Conservation (phyloP, 495 filamentous ascomycete genomes). For the Zalerion maritima region DNA sequence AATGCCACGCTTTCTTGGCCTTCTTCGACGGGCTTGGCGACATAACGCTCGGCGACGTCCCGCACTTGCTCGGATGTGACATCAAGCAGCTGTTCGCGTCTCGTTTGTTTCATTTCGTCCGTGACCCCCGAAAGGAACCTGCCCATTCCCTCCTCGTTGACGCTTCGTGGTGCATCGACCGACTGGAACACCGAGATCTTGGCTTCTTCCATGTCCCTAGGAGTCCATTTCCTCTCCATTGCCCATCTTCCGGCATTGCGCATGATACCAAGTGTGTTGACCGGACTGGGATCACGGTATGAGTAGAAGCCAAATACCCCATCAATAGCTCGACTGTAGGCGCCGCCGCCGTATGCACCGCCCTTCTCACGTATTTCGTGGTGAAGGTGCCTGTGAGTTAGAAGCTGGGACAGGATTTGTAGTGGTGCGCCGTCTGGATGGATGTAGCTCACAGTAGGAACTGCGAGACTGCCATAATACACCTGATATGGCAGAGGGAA, state of each 20-base stretch:
- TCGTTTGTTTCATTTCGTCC: conserved; percentile 76
- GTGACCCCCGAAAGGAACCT: conserved; percentile 75
- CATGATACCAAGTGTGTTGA: conserved; percentile 79
- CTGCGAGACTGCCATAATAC: conserved; percentile 70
- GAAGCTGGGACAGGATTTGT: conserved; percentile 76
- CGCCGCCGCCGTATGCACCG: conserved; percentile 87
- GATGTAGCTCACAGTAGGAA: conserved; percentile 77
- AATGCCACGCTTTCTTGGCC: conserved; percentile 45
- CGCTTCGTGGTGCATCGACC: conserved; percentile 82
- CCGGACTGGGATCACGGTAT: conserved; percentile 92
- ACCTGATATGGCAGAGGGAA: conserved; percentile 95
- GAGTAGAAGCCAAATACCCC: conserved; percentile 90
- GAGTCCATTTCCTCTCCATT: conserved; percentile 67
- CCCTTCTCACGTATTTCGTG: conserved; percentile 98
- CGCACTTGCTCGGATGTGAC: conserved; percentile 70
- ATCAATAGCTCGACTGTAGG: conserved; percentile 61
- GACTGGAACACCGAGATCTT: conserved; percentile 89
- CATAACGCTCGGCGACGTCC: conserved; percentile 63
- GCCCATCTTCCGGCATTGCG: conserved; percentile 71
- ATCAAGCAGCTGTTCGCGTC: conserved; percentile 76
- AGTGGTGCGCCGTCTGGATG: conserved; percentile 59
- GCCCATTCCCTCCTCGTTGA: conserved; percentile 76
- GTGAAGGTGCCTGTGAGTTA: conserved; percentile 95
- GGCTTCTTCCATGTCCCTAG: conserved; percentile 82
- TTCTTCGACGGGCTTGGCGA: conserved; percentile 52